Evolutionary conservation across 164 flowering plant species (phyloP), one percentile per base, ranked within the genome.

Genomic region (Taxillus chinensis): DNA sequence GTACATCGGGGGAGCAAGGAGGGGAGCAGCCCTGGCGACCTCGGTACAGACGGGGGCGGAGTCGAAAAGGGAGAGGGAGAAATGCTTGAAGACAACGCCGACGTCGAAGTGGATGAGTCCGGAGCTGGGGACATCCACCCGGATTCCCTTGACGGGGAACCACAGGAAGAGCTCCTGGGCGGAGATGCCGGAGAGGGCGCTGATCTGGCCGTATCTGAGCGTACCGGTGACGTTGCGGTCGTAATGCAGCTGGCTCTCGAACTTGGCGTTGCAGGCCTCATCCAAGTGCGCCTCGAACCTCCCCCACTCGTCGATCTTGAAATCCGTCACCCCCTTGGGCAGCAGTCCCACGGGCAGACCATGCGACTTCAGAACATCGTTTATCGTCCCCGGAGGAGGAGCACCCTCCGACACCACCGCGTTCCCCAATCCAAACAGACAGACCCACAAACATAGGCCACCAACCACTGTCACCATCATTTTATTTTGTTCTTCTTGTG

Each of bases 151-250:
- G 7, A 79, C 83, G 9, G 80, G 79, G n/a, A 77, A 71, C 83
- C 83, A 79, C 1, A 79, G 67, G 50, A 79, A 79, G 5, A 79
- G 63, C 56, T 79, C 83, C 64, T 75, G 79, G 12, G 80, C 77
- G 5, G 72, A 61, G 45, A 79, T 61, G 3, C 83, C 83, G 10
- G 80, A 65, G 9, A 79, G 55, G 7, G 57, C 67, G 2, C 64
- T 71, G 64, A 79, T 75, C 79, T 69, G 80, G 5, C 80, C 83
- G 51, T 68, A 73, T 46, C 75, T 77, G 13, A 79, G 16, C 14
- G 40, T 62, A 0, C 83, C 83, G 39, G 79, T 62, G 6, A 79
- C 71, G 56, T 74, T 73, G 8, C 64, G 61, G 5, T 79, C 80
- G 64, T 79, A 79, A 50, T 71, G 75, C 38, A 79, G 64, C 46